A percentile compares a stretch with the other conserved stretches of the same genome.
Evolutionary conservation across 768 basidiomycete species (phyloP).

Genomic region (Pisolithus orientalis): DNA sequence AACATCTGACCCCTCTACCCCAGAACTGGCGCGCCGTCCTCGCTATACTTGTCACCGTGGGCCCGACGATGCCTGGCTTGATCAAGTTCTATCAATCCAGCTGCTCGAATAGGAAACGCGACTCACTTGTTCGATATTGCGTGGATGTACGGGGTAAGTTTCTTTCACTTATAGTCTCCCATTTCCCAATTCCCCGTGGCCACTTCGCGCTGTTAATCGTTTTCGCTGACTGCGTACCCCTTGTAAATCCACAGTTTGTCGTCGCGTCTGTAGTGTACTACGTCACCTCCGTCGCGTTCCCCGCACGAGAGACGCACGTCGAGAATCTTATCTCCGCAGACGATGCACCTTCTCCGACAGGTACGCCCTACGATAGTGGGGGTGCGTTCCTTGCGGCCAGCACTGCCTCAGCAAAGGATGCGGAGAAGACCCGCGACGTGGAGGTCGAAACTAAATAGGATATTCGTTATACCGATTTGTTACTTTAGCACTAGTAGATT

Average conservation of each 20-base stretch:
- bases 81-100: slow-evolving; percentile 65
- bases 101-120: slow-evolving; percentile 54
- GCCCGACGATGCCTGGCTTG: slow-evolving; percentile 72
- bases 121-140: slow-evolving; percentile 60
- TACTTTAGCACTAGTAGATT: too few relatives aligned
- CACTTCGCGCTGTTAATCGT: not conserved
- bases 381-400: not conserved
- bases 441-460: not conserved
- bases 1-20: not conserved
- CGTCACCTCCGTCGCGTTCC: slow-evolving; percentile 17
- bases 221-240: not conserved
- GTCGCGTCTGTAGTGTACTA: slow-evolving; percentile 22
- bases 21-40: slow-evolving; percentile 81
- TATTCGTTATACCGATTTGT: not conserved
- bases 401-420: not conserved
- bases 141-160: slow-evolving; percentile 68
- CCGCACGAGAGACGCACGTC: slow-evolving; percentile 22
- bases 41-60: slow-evolving; percentile 62
- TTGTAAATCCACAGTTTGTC: slow-evolving; percentile 12
- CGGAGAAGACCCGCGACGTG: not conserved
- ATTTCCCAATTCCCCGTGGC: too few relatives aligned
- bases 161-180: too few relatives aligned
- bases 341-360: slow-evolving; percentile 1
- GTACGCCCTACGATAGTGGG: not conserved
- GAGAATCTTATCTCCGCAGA: slow-evolving; percentile 19